Percentiles rank a stretch among this genome's conserved stretches.
Evolutionary conservation across 176 grass and related monocot species (phyloP).

Genomic region (Musa beccarii): DNA sequence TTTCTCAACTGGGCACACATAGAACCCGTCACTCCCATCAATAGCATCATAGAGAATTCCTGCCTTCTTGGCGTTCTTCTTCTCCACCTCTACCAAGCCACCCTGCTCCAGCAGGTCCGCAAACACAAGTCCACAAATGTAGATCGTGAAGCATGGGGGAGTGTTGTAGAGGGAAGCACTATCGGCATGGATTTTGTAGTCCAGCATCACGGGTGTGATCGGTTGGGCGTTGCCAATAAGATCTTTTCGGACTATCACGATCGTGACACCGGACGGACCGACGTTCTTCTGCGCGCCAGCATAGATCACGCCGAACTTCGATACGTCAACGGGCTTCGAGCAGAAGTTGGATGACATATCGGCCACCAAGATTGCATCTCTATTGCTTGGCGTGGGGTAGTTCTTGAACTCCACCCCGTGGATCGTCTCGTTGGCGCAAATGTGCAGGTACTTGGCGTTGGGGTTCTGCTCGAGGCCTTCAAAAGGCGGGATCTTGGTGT

Average conservation of each 20-base stretch:
- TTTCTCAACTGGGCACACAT: slow-evolving; percentile 72
- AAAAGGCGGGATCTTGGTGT: slow-evolving; percentile 62
- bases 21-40: slow-evolving; percentile 71
- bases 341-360: slow-evolving; percentile 99
- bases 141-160: slow-evolving; percentile 87
- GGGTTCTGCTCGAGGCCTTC: slow-evolving; percentile 53
- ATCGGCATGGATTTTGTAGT: slow-evolving; percentile 90
- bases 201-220: slow-evolving; percentile 88
- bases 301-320: slow-evolving; percentile 85
- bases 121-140: slow-evolving; percentile 81
- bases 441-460: slow-evolving; percentile 76
- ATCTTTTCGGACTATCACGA: slow-evolving; percentile 82
- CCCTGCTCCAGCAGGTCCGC: slow-evolving; percentile 83
- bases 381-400: slow-evolving; percentile 55
- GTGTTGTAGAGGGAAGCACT: slow-evolving; percentile 94
- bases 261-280: slow-evolving; percentile 77
- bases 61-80: slow-evolving; percentile 72
- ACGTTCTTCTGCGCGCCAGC: slow-evolving; percentile 98
- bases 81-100: slow-evolving; percentile 74
- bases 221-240: slow-evolving; percentile 67
- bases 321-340: slow-evolving; percentile 95
- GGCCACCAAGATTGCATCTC: slow-evolving; percentile 56
- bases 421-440: slow-evolving; percentile 98
- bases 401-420: slow-evolving; percentile 99
- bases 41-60: slow-evolving; percentile 76